A percentile compares a stretch with the other conserved stretches of the same genome.
These are phyloP conservation scores for Beauveria pseudobassiana DNA, from an alignment of 2,329 filamentous ascomycete species.

Conservation along the genomic window DNA sequence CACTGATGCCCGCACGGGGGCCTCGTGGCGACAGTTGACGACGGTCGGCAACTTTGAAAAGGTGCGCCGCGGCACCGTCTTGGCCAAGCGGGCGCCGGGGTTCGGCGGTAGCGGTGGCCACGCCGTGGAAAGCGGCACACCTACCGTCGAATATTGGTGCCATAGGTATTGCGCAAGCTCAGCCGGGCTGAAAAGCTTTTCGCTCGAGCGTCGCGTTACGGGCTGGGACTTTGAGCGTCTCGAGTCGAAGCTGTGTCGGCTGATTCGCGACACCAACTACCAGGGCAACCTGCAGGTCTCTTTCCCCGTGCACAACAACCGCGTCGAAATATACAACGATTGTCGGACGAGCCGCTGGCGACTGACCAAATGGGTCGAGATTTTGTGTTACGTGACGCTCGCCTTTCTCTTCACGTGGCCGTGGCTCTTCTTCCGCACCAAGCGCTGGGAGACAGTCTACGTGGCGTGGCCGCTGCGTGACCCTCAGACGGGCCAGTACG, in stretches of 20 bases:
- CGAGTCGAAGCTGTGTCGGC: constrained; percentile 40
- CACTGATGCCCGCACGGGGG: constrained; percentile 31
- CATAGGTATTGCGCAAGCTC: constrained; percentile 55
- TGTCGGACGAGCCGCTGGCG: constrained; percentile 59
- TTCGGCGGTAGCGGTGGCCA: constrained; percentile 24
- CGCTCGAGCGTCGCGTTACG: constrained; percentile 42
- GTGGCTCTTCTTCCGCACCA: constrained; percentile 58
- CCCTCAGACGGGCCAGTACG: constrained; percentile 31
- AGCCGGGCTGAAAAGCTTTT: constrained; percentile 49
- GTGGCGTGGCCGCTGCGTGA: constrained; percentile 46
- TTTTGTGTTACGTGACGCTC: constrained; percentile 59
- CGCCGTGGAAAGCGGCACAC: constrained; percentile 23
- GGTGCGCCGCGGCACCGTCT: constrained; percentile 56
- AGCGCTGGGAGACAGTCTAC: constrained; percentile 56
- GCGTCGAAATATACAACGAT: constrained; percentile 56
- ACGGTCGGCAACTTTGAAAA: constrained; percentile 52
- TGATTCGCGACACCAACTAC: constrained; percentile 61
- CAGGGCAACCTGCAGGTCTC: constrained; percentile 50
- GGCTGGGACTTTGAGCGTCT: constrained; percentile 55
- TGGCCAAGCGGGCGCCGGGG: constrained; percentile 43
- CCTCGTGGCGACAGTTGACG: constrained; percentile 36
- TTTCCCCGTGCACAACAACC: constrained; percentile 50
- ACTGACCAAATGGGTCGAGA: constrained; percentile 53
- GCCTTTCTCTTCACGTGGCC: constrained; percentile 67
- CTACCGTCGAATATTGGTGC: constrained; percentile 52